Percentiles rank a stretch among this genome's conserved stretches.
phyloP scores from a whole-genome alignment of 371 early-diverging fungal genomes.

The Syncephalastrum sp. region DNA sequence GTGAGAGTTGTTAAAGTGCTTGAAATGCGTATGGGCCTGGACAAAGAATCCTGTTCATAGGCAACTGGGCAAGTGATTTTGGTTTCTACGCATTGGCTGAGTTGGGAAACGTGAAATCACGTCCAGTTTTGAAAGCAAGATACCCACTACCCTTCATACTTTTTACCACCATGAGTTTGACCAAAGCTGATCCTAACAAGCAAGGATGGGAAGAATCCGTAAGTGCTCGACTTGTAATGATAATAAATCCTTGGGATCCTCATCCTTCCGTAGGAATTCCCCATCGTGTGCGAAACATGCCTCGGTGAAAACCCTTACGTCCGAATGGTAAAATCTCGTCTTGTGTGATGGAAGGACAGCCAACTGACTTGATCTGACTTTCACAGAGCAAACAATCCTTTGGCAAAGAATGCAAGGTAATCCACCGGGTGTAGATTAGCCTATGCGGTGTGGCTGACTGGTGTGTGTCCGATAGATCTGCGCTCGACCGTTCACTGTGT shows the following conservation, averaged over 20 bases:
- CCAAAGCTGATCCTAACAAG: slow-evolving; percentile 69
- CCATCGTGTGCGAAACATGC: slow-evolving; percentile 95
- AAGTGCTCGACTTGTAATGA: slow-evolving; percentile 13
- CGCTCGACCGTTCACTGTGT: slow-evolving; percentile 92
- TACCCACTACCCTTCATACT: too few species aligned
- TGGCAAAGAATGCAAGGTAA: slow-evolving; percentile 92
- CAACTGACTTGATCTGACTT: background rate
- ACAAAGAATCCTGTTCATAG: too few species aligned
- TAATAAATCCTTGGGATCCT: background rate
- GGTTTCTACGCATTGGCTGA: too few species aligned
- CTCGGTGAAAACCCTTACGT: slow-evolving; percentile 97
- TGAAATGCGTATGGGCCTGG: too few species aligned
- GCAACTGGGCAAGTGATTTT: too few species aligned
- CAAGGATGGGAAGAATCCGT: slow-evolving; percentile 74
- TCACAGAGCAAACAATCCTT: slow-evolving; percentile 72
- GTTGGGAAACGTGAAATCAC: too few species aligned
- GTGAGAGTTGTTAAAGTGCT: too few species aligned
- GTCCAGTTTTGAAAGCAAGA: too few species aligned
- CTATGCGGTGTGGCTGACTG: background rate
- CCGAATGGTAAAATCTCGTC: slow-evolving; percentile 74
- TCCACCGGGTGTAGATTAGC: background rate
- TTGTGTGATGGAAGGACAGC: background rate
- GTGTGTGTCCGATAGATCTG: slow-evolving; percentile 63
- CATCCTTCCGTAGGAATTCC: slow-evolving; percentile 64
- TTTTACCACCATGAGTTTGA: too few species aligned